Evolutionary conservation across 2,329 filamentous ascomycete species (phyloP).

Genomic region (Acarospora socialis): DNA sequence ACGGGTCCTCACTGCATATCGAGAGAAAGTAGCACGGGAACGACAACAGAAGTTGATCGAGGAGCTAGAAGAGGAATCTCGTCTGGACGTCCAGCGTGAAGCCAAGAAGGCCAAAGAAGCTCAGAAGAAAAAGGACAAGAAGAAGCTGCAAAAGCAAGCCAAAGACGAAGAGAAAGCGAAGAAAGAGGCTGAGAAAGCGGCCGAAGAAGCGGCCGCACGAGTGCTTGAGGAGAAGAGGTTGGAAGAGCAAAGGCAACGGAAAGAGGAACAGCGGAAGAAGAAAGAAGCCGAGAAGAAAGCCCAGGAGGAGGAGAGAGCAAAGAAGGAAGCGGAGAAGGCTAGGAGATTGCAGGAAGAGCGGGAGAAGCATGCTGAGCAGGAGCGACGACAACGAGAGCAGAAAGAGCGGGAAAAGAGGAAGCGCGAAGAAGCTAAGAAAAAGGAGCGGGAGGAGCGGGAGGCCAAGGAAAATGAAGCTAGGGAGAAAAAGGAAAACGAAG

Average conservation of each 20-base stretch:
- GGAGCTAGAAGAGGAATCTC: conserved; percentile 75
- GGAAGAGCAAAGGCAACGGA: conserved; percentile 67
- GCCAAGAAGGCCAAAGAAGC: conserved; percentile 90
- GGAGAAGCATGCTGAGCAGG: conserved; percentile 69
- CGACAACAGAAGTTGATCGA: conserved; percentile 81
- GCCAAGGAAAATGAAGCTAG: conserved; percentile 59
- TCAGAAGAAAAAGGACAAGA: conserved; percentile 90
- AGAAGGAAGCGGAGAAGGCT: conserved; percentile 74
- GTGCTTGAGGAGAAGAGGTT: conserved; percentile 63
- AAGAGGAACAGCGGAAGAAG: conserved; percentile 83
- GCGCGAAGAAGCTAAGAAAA: conserved; percentile 56
- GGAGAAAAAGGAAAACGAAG: conserved; percentile 48
- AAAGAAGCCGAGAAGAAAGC: conserved; percentile 81
- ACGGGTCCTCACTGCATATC: conserved; percentile 88
- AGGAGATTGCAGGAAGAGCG: conserved; percentile 69
- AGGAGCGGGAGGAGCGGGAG: conserved; percentile 50
- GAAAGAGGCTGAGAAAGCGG: conserved; percentile 77
- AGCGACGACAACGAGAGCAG: conserved; percentile 67
- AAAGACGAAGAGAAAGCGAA: conserved; percentile 83
- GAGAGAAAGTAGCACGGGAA: conserved; percentile 89
- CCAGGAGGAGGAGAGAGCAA: conserved; percentile 72
- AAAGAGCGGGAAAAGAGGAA: conserved; percentile 72
- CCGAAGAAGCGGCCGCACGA: conserved; percentile 64
- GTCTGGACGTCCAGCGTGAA: conserved; percentile 62
- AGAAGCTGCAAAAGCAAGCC: conserved; percentile 71